These are phyloP conservation scores for Ophiostoma pallidulum DNA, from an alignment of 2,329 filamentous ascomycete species.

Conservation along the genomic window DNA sequence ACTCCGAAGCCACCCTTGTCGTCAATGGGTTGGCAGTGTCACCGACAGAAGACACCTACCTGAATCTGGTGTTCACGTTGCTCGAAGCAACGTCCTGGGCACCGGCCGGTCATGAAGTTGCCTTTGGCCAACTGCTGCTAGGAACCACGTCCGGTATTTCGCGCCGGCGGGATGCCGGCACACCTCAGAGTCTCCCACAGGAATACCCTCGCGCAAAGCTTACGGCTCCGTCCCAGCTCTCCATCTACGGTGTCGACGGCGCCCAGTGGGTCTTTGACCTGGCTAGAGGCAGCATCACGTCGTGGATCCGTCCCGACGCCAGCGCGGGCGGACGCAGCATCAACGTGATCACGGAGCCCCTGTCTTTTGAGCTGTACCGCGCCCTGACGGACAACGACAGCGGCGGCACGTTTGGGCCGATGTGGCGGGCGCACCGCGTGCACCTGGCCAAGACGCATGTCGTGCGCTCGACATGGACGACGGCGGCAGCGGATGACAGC, in stretches of 20 bases:
- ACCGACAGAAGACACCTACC: constrained; percentile 32
- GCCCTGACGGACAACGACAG: constrained; percentile 38
- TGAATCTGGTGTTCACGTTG: constrained; percentile 39
- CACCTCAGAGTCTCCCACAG: not conserved
- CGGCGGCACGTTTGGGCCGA: not conserved
- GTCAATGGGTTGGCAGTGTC: constrained; percentile 25
- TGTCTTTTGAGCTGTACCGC: constrained; percentile 50
- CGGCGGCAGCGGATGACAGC: constrained; percentile 23
- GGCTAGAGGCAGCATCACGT: not conserved
- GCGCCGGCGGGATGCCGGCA: not conserved
- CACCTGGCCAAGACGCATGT: constrained; percentile 34
- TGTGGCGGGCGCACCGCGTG: constrained; percentile 25
- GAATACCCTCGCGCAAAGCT: not conserved
- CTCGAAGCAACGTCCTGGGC: constrained; percentile 41
- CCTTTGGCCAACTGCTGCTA: constrained; percentile 38
- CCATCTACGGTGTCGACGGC: constrained; percentile 5
- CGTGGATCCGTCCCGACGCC: not conserved
- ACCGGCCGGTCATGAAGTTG: constrained; percentile 39
- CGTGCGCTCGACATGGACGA: constrained; percentile 26
- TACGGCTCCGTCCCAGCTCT: constrained; percentile 4
- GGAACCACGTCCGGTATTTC: not conserved
- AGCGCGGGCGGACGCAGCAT: constrained; percentile 28
- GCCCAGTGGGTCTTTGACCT: constrained; percentile 6
- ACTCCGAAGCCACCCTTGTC: constrained; percentile 27
- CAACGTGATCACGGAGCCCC: constrained; percentile 36